Evolutionary conservation across 1,284 basidiomycete genomes (phyloP).

Genomic region (Boletus mariae): DNA sequence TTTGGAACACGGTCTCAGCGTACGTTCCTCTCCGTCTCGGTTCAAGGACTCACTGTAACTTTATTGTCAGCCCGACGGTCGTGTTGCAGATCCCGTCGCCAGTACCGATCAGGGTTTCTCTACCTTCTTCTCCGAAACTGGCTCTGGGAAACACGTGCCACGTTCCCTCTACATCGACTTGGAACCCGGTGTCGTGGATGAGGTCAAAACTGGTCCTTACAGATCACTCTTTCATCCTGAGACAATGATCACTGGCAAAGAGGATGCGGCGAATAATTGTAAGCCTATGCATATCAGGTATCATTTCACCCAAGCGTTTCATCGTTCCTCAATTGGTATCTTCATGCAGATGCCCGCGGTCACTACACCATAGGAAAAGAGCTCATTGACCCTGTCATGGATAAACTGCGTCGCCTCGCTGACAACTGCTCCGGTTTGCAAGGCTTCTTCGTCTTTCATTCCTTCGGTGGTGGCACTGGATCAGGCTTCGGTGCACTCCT

Average conservation of each 20-base stretch:
- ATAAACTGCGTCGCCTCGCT: slow-evolving; percentile 92
- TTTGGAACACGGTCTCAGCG: slow-evolving; percentile 95
- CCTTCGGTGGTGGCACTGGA: slow-evolving; percentile 98
- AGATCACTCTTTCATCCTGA: slow-evolving; percentile 97
- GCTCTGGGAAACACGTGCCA: slow-evolving; percentile 94
- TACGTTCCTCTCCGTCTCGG: slow-evolving; percentile 36
- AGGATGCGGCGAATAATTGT: slow-evolving; percentile 99
- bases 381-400: slow-evolving; percentile 89
- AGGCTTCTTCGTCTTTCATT: slow-evolving; percentile 99
- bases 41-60: background rate
- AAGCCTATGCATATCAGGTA: slow-evolving; percentile 31
- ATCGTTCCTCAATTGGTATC: slow-evolving; percentile 13
- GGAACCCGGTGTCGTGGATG: slow-evolving; percentile 95
- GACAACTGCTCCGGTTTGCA: slow-evolving; percentile 98
- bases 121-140: slow-evolving; percentile 93
- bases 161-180: slow-evolving; percentile 97
- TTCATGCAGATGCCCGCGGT: slow-evolving; percentile 83
- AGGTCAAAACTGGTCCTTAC: slow-evolving; percentile 94
- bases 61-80: slow-evolving; percentile 78
- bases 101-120: slow-evolving; percentile 89
- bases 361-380: slow-evolving; percentile 99
- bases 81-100: slow-evolving; percentile 71
- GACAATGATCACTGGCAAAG: slow-evolving; percentile 98
- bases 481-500: slow-evolving; percentile 98
- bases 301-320: slow-evolving; percentile 13